Conservation (phyloP, 2,329 filamentous ascomycete genomes). For the Clonostachys rosea region DNA sequence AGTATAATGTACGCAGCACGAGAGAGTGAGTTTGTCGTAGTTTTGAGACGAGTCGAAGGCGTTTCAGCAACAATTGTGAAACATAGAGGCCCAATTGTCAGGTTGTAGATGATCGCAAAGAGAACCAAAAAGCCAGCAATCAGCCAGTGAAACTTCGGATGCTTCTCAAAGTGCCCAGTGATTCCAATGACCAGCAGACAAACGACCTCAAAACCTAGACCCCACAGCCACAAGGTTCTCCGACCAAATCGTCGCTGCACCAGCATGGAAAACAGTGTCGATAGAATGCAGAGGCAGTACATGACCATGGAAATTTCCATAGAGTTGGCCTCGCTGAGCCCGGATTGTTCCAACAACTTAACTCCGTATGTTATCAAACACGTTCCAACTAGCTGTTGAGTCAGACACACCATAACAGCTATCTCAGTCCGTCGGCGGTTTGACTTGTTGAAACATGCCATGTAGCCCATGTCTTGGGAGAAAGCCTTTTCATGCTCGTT, state of each 20-base stretch:
- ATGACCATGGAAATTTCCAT: constrained; percentile 40
- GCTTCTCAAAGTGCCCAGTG: constrained; percentile 13
- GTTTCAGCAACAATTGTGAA: constrained; percentile 38
- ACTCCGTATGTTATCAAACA: constrained; percentile 48
- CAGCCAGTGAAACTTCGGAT: constrained; percentile 16
- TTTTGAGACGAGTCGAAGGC: constrained; percentile 11
- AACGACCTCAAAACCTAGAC: constrained; percentile 24
- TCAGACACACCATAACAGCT: constrained; percentile 43
- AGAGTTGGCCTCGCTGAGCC: constrained; percentile 29
- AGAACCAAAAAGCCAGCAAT: constrained; percentile 29
- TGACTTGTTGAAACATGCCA: constrained; percentile 22
- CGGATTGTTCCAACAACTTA: constrained; percentile 45
- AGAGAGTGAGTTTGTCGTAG: constrained; percentile 11
- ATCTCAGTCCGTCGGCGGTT: constrained; percentile 29
- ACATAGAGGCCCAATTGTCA: constrained; percentile 28
- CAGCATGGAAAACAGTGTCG: constrained; percentile 36
- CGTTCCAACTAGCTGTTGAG: constrained; percentile 47
- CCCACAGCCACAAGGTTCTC: constrained; percentile 33
- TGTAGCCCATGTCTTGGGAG: constrained; percentile 15
- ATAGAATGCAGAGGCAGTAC: constrained; percentile 30
- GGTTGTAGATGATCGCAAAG: constrained; percentile 33
- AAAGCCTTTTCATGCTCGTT: constrained; percentile 23
- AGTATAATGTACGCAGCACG: constrained; percentile 7
- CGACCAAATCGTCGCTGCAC: constrained; percentile 32
- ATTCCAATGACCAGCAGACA: constrained; percentile 28